Conservation (phyloP, 2,329 filamentous ascomycete species). For the Chrysoporthe austroafricana region DNA sequence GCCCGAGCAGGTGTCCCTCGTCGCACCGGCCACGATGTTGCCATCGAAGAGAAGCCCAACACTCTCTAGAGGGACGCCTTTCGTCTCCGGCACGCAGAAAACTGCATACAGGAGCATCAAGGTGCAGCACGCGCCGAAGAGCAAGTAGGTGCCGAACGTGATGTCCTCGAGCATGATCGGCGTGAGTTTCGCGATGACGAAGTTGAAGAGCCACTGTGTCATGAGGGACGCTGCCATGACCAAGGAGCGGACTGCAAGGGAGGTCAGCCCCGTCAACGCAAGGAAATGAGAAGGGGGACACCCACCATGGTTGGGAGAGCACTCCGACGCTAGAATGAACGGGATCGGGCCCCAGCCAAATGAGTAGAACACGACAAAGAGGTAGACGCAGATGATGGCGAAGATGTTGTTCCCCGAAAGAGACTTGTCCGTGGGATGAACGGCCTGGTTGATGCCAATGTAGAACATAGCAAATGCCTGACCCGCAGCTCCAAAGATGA, state of each 20-base stretch:
- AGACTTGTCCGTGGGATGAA: conserved; percentile 37
- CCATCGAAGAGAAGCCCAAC: conserved; percentile 25
- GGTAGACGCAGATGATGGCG: conserved; percentile 50
- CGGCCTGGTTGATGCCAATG: conserved; percentile 42
- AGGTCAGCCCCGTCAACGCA: not conserved
- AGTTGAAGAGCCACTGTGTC: conserved; percentile 43
- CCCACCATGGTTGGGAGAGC: conserved; percentile 33
- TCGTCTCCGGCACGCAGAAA: conserved; percentile 57
- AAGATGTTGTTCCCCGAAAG: conserved; percentile 46
- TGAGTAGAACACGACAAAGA: conserved; percentile 46
- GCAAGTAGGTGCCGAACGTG: conserved; percentile 56
- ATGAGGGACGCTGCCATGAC: conserved; percentile 33
- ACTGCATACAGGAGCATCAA: conserved; percentile 51
- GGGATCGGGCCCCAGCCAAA: conserved; percentile 36
- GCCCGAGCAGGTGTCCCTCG: conserved; percentile 23
- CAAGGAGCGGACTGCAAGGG: conserved; percentile 30
- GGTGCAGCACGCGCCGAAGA: conserved; percentile 54
- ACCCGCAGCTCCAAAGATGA: conserved; percentile 48
- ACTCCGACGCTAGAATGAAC: conserved; percentile 34
- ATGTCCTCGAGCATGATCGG: conserved; percentile 47
- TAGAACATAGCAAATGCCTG: conserved; percentile 47
- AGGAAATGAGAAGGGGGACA: too few species aligned
- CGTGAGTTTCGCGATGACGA: conserved; percentile 44
- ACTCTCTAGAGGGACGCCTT: conserved; percentile 51
- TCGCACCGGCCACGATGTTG: conserved; percentile 26